Evolutionary conservation across 805 yeast species (phyloP), one percentile per base, ranked within the genome.

Genomic region (Suhomyces pyralidae): DNA sequence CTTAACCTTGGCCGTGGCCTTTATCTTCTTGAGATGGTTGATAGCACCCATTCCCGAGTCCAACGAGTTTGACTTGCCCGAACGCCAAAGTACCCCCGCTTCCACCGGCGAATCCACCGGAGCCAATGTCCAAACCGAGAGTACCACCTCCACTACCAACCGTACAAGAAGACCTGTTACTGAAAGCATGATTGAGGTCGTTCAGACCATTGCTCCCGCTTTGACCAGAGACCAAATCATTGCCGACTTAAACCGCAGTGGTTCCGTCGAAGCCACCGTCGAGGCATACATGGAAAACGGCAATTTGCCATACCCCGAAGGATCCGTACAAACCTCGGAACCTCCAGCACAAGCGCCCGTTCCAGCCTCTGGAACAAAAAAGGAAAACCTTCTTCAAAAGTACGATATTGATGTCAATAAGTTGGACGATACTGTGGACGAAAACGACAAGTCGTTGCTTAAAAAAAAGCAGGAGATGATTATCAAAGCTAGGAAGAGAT

Each of bases 261-360:
- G 96, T 0, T 84, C 88, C 7, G 92, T 92, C 1, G 92, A 90
- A 66, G 80, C 69, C 7, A 92, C 98, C 0, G 84, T 91, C 8
- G 88, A 90, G 49, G 78, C 84, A 44, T 84, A 81, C 57, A 75
- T 93, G 64, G 79, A 80, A 49, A 81, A 78, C 38, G 85, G 87
- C 10, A 70, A 71, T 14, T 77, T 86, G 49, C 89, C 90, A 17
- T 71, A 67, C 53, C 86, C 89, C 6, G 80, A 81, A 5, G 79
- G 70, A 5, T 17, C 42, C 7, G 24, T 19, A 8, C 42, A 38
- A 7, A 65, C 48, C 9, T 26, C 50, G 14, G 24, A 45, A 32
- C 24, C 30, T 5, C 46, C 52, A 26, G 52, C 26, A 32, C 58
- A 55, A 2, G 49, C 59, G 15, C 45, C 49, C 45, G 48, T n/a